Percentiles rank a stretch among this genome's conserved stretches.
These are phyloP conservation scores for Chaetomiaceae sp. DNA, from an alignment of 2,329 filamentous ascomycete species.

Conservation along the genomic window DNA sequence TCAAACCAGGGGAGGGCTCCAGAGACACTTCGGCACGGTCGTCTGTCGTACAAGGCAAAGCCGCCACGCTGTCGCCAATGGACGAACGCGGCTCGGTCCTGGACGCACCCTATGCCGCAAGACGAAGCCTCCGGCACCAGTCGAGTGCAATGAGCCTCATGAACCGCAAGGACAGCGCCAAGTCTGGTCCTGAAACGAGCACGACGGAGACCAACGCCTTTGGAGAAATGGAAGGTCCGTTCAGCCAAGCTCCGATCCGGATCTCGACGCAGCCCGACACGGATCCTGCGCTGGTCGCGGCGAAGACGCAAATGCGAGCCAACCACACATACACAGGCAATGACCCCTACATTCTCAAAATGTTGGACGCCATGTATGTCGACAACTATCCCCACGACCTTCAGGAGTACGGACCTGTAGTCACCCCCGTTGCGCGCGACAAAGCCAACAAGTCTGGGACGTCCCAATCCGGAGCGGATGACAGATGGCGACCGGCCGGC, in stretches of 20 bases:
- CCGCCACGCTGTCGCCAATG: conserved; percentile 12
- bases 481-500: conserved; percentile 77
- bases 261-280: conserved; percentile 29
- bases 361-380: conserved; percentile 79
- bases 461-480: conserved; percentile 43
- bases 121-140: conserved; percentile 48
- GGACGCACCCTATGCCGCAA: conserved; percentile 38
- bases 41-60: conserved; percentile 27
- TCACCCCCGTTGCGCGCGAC: conserved; percentile 59
- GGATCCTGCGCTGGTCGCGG: conserved; percentile 27
- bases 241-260: conserved; percentile 34
- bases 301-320: conserved; percentile 46
- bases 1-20: conserved; percentile 29
- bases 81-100: conserved; percentile 29
- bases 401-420: conserved; percentile 69
- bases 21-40: conserved; percentile 34
- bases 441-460: conserved; percentile 45
- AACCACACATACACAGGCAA: conserved; percentile 84
- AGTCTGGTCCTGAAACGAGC: conserved; percentile 52
- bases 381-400: conserved; percentile 63
- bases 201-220: conserved; percentile 55
- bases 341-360: conserved; percentile 59
- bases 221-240: conserved; percentile 54
- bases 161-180: conserved; percentile 53
- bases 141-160: conserved; percentile 55